Percentiles rank a stretch among this genome's conserved stretches.
These are phyloP conservation scores for Macrocybe gigantea DNA, from an alignment of 768 basidiomycete genomes.

Conservation along the genomic window DNA sequence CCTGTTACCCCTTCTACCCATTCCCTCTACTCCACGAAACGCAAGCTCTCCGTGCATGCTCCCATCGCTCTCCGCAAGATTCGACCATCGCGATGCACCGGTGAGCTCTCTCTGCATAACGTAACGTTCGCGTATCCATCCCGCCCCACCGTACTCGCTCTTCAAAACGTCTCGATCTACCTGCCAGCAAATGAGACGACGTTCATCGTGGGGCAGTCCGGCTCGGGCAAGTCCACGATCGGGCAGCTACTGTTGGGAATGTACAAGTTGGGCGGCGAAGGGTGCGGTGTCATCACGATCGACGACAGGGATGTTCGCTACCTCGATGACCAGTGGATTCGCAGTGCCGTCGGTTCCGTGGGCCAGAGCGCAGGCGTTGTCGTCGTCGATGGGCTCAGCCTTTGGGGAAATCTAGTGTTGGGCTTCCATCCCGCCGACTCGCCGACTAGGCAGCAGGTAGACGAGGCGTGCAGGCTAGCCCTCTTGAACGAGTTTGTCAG, in stretches of 20 bases:
- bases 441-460: slow-evolving; percentile 52
- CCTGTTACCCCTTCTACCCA: slow-evolving; percentile 5
- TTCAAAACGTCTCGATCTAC: slow-evolving; percentile 59
- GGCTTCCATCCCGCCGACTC: slow-evolving; percentile 25
- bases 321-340: slow-evolving; percentile 68
- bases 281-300: slow-evolving; percentile 55
- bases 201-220: slow-evolving; percentile 87
- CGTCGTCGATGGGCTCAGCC: slow-evolving; percentile 71
- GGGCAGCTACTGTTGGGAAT: slow-evolving; percentile 76
- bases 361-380: slow-evolving; percentile 63
- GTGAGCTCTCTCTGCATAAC: slow-evolving; percentile 70
- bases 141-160: slow-evolving; percentile 61
- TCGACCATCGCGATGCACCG: slow-evolving; percentile 53
- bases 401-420: slow-evolving; percentile 86
- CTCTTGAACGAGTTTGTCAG: slow-evolving; percentile 83
- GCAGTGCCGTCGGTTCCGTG: slow-evolving; percentile 67
- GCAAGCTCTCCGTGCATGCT: slow-evolving; percentile 4
- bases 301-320: slow-evolving; percentile 80
- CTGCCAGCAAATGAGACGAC: slow-evolving; percentile 77
- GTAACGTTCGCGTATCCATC: slow-evolving; percentile 85
- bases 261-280: slow-evolving; percentile 49
- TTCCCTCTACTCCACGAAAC: slow-evolving; percentile 34
- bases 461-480: slow-evolving; percentile 77
- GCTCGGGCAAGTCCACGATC: slow-evolving; percentile 90
- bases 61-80: slow-evolving; percentile 49